Evolutionary conservation across 2,329 filamentous ascomycete genomes (phyloP).

Genomic region (Leptosphaerulina australis): DNA sequence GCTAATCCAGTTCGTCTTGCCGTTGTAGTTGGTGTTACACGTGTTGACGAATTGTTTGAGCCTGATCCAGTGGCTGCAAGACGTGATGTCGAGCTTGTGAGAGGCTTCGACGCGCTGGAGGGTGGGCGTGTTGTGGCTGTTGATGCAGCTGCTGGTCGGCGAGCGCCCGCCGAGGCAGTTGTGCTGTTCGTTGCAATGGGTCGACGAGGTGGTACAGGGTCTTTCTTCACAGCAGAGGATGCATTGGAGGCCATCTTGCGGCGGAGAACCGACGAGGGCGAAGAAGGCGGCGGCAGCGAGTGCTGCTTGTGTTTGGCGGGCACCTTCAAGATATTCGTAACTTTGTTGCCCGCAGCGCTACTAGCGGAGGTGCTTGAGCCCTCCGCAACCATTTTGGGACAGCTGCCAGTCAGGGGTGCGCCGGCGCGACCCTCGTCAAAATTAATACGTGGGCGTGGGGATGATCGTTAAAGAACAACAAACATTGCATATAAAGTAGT

Average conservation of each 20-base stretch:
- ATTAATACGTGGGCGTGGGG: not conserved
- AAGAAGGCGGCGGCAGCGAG: constrained; percentile 29
- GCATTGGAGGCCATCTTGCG: constrained; percentile 45
- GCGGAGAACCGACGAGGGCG: constrained; percentile 37
- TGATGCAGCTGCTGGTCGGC: constrained; percentile 31
- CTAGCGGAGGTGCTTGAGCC: constrained; percentile 14
- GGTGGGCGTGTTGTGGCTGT: constrained; percentile 29
- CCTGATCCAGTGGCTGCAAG: constrained; percentile 35
- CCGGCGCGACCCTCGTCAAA: constrained; percentile 6
- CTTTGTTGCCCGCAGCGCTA: constrained; percentile 5
- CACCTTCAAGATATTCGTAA: not conserved
- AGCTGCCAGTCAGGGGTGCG: constrained; percentile 7
- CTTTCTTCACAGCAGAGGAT: constrained; percentile 36
- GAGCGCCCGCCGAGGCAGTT: constrained; percentile 28
- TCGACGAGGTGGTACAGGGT: constrained; percentile 35
- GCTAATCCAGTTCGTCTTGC: constrained; percentile 32
- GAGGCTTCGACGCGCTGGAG: constrained; percentile 35
- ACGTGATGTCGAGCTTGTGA: constrained; percentile 33
- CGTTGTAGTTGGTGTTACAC: constrained; percentile 33
- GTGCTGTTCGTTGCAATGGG: constrained; percentile 25
- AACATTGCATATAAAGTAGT: not conserved
- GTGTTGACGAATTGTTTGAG: constrained; percentile 47
- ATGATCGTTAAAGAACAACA: not conserved
- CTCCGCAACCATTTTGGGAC: constrained; percentile 14
- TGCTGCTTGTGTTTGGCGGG: constrained; percentile 4